Conservation (phyloP, 139 green algal genomes). For the Zygnema cylindricum region DNA sequence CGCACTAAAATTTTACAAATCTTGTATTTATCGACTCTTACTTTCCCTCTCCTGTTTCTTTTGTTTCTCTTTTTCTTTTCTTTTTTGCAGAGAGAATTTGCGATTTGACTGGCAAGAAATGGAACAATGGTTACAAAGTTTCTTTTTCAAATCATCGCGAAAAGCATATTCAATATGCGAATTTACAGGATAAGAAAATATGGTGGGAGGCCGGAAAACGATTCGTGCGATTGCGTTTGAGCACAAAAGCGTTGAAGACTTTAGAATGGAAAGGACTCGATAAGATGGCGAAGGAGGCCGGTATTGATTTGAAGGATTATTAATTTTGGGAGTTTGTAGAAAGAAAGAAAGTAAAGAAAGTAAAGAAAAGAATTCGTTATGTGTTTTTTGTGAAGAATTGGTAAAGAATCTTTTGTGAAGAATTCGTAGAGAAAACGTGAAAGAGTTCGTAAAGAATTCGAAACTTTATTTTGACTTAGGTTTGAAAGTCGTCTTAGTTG, state of each 20-base stretch:
- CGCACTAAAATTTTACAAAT: too few species aligned
- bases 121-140: slow-evolving; percentile 96
- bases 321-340: too few species aligned
- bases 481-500: too few species aligned
- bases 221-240: slow-evolving; percentile 82
- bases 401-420: too few species aligned
- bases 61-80: not conserved
- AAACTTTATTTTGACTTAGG: too few species aligned
- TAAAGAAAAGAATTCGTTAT: too few species aligned
- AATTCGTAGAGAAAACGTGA: too few species aligned
- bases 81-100: slow-evolving; percentile 70
- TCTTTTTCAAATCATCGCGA: slow-evolving; percentile 98
- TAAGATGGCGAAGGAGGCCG: slow-evolving; percentile 85
- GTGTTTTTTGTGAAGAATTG: too few species aligned
- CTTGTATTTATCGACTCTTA: too few species aligned
- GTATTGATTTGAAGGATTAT: slow-evolving; percentile 67
- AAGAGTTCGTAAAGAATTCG: too few species aligned
- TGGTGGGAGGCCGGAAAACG: slow-evolving; percentile 89
- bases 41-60: too few species aligned
- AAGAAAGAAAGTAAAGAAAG: too few species aligned
- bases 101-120: slow-evolving; percentile 88
- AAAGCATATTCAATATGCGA: slow-evolving; percentile 93
- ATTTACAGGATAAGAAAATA: slow-evolving; percentile 88
- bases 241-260: slow-evolving; percentile 68
- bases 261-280: slow-evolving; percentile 88